These are phyloP conservation scores for Neurospora sublineolata DNA, from an alignment of 495 filamentous ascomycete genomes.

Conservation along the genomic window DNA sequence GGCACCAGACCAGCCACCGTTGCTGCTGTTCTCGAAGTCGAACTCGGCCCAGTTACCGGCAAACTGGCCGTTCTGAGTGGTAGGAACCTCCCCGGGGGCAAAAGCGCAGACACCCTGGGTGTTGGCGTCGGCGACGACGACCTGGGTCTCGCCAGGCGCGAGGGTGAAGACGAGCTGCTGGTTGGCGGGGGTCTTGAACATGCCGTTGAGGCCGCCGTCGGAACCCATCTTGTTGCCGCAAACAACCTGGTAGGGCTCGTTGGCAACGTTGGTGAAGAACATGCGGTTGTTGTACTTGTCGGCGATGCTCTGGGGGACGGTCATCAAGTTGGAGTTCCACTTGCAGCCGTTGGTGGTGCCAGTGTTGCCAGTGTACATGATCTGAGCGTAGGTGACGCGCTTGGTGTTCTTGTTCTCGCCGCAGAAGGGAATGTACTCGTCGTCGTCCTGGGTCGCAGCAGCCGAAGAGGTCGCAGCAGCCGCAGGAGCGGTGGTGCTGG, in stretches of 20 bases:
- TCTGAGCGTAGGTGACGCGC: constrained; percentile 25
- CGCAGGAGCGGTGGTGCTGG: not conserved
- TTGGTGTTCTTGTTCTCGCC: constrained; percentile 12
- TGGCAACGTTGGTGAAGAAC: constrained; percentile 22
- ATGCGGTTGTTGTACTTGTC: constrained; percentile 25
- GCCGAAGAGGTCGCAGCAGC: not conserved
- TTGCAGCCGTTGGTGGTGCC: constrained; percentile 17
- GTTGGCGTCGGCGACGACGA: constrained; percentile 21
- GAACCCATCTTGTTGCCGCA: constrained; percentile 31
- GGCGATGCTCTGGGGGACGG: constrained; percentile 24
- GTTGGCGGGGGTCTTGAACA: constrained; percentile 17
- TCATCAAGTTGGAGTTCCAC: constrained; percentile 29
- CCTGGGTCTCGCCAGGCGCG: constrained; percentile 22
- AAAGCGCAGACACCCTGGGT: constrained; percentile 26
- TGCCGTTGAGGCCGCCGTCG: constrained; percentile 18
- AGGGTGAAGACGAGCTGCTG: constrained; percentile 21
- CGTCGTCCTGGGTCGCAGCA: not conserved
- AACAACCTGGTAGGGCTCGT: constrained; percentile 14
- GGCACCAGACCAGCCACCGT: constrained; percentile 27
- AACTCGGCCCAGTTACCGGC: constrained; percentile 28
- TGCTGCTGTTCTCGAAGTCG: constrained; percentile 23
- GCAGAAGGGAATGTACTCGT: constrained; percentile 18
- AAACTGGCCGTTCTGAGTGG: constrained; percentile 16
- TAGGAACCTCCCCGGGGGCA: constrained; percentile 11
- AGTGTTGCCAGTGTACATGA: constrained; percentile 26